Conservation (phyloP, 208 protist genomes). For the Trichomonas vaginalis region DNA sequence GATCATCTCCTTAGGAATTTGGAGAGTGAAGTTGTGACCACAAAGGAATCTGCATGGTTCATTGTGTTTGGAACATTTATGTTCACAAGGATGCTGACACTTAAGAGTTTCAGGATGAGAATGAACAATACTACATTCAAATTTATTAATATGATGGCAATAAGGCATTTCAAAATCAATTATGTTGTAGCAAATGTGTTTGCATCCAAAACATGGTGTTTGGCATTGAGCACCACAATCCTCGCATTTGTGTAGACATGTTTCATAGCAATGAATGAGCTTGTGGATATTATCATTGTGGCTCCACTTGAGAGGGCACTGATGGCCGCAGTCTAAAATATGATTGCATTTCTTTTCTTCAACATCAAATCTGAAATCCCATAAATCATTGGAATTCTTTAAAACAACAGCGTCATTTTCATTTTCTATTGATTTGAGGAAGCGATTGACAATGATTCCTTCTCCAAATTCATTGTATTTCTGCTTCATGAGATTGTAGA, state of each 20-base stretch:
- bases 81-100: background rate
- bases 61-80: background rate
- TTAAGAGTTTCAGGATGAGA: background rate
- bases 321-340: background rate
- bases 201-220: background rate
- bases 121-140: background rate
- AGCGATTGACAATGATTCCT: no score
- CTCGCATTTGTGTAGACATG: background rate
- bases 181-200: background rate
- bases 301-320: background rate
- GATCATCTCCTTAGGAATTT: no score
- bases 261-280: background rate
- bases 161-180: background rate
- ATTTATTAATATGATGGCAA: background rate
- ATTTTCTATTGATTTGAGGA: background rate
- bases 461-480: background rate
- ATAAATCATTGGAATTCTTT: background rate
- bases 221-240: no score
- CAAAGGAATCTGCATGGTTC: background rate
- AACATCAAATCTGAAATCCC: background rate
- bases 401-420: background rate
- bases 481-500: background rate
- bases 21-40: no score
- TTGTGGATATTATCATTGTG: background rate
- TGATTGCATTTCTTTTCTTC: background rate